A percentile compares a stretch with the other conserved stretches of the same genome.
phyloP scores from a whole-genome alignment of 2,329 filamentous ascomycete genomes.

The Alternaria sp. region DNA sequence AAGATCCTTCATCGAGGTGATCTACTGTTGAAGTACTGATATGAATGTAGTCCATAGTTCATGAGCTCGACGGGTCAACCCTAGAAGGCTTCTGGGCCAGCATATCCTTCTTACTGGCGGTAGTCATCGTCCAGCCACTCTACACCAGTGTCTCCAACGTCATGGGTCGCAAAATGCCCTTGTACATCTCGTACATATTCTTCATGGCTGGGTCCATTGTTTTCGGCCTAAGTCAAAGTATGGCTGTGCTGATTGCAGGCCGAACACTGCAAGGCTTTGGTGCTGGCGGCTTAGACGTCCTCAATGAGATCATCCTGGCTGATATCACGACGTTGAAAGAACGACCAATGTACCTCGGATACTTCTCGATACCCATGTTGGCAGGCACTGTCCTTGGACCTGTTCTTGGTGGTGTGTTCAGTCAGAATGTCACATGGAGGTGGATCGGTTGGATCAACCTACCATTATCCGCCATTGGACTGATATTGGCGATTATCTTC shows the following conservation, averaged over 20 bases:
- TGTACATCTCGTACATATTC: slow-evolving; percentile 36
- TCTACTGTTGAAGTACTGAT: too few relatives aligned
- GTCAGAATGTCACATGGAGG: slow-evolving; percentile 53
- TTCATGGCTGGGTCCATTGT: slow-evolving; percentile 59
- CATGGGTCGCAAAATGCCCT: slow-evolving; percentile 32
- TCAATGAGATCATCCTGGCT: slow-evolving; percentile 60
- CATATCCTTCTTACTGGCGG: slow-evolving; percentile 31
- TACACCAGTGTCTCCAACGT: slow-evolving; percentile 38
- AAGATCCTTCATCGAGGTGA: fast-evolving
- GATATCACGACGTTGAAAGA: slow-evolving; percentile 62
- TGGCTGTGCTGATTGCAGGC: slow-evolving; percentile 61
- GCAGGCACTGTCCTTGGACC: slow-evolving; percentile 60
- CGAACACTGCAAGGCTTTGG: slow-evolving; percentile 61
- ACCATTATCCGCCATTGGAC: slow-evolving; percentile 55
- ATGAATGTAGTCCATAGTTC: too few relatives aligned
- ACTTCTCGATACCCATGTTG: slow-evolving; percentile 60
- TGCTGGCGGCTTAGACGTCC: slow-evolving; percentile 59
- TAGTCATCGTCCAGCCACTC: slow-evolving; percentile 37
- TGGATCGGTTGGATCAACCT: slow-evolving; percentile 54
- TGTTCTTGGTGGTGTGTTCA: slow-evolving; percentile 58
- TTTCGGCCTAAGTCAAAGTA: slow-evolving; percentile 55
- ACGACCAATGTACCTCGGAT: slow-evolving; percentile 57
- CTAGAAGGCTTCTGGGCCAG: slow-evolving; percentile 68
- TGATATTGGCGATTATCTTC: slow-evolving; percentile 57
- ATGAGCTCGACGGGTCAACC: too few relatives aligned